Conservation (phyloP, 805 yeast genomes). For the Myxozyma neotropica region DNA sequence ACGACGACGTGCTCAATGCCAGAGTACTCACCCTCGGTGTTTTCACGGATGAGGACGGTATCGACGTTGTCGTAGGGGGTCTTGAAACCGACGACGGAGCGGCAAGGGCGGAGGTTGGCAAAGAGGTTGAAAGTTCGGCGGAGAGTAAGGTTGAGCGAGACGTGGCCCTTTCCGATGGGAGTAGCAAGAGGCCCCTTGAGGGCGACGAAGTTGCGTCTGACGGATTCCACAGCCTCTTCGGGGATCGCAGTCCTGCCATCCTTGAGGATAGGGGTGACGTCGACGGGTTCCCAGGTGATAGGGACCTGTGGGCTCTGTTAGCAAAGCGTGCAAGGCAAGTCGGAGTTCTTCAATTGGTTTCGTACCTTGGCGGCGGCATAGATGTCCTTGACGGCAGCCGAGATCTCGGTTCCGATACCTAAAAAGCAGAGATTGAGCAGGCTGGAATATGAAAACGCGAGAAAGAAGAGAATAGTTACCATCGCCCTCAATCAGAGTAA, state of each 20-base stretch:
- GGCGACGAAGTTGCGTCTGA: conserved; percentile 91
- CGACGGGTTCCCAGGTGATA: conserved; percentile 95
- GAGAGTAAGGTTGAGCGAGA: conserved; percentile 93
- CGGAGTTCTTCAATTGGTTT: background rate
- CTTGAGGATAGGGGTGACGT: conserved; percentile 89
- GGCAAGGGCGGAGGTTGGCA: conserved; percentile 97
- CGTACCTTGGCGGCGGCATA: conserved; percentile 79
- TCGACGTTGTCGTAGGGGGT: conserved; percentile 90
- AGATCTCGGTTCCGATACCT: conserved; percentile 92
- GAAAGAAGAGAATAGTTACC: conserved; percentile 42
- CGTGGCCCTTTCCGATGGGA: conserved; percentile 96
- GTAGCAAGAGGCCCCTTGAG: conserved; percentile 98
- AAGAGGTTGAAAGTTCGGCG: conserved; percentile 95
- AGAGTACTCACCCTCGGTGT: conserved; percentile 98
- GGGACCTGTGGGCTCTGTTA: conserved; percentile 58
- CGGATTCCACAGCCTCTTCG: conserved; percentile 80
- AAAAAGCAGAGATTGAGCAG: background rate
- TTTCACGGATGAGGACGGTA: conserved; percentile 95
- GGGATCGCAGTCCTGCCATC: conserved; percentile 95
- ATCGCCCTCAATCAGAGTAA: conserved; percentile 96
- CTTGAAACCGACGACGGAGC: conserved; percentile 87
- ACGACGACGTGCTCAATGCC: conserved; percentile 98
- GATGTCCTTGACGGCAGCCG: conserved; percentile 89
- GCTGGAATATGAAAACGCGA: background rate
- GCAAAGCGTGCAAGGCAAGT: background rate